These are phyloP conservation scores for Fusarium praegraminearum DNA, from an alignment of 2,329 filamentous ascomycete species.

Conservation along the genomic window DNA sequence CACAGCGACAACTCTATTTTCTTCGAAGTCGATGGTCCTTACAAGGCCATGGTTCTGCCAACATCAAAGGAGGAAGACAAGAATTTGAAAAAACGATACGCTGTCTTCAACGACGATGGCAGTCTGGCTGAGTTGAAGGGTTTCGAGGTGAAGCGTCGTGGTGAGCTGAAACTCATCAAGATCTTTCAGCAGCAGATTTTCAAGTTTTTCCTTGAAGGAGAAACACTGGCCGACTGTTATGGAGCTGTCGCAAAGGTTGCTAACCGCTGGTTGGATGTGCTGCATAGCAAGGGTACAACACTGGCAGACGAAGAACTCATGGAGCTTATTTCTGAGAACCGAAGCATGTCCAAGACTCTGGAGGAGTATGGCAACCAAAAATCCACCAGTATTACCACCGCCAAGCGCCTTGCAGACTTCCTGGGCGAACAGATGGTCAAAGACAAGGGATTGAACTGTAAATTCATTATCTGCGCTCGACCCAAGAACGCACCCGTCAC, in stretches of 20 bases:
- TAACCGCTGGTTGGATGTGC: constrained; percentile 95
- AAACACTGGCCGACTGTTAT: constrained; percentile 89
- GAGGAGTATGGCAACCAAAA: constrained; percentile 97
- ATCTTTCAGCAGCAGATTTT: constrained; percentile 99
- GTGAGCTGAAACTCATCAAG: constrained; percentile 98
- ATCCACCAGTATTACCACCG: constrained; percentile 99
- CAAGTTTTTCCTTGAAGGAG: constrained; percentile 97
- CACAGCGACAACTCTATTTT: constrained; percentile 99
- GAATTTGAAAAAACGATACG: constrained; percentile 99
- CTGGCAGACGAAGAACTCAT: constrained; percentile 97
- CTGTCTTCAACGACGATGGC: constrained; percentile 98
- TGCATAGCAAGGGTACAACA: constrained; percentile 88
- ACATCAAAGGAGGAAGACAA: constrained; percentile 99
- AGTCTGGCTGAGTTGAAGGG: constrained; percentile 95
- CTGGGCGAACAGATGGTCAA: constrained; percentile 99
- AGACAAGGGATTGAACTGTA: constrained; percentile 98
- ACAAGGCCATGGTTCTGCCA: constrained; percentile 96
- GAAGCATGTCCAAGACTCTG: constrained; percentile 96
- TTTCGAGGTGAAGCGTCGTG: constrained; percentile 96
- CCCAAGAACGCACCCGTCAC: constrained; percentile 93
- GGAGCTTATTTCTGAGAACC: constrained; percentile 99
- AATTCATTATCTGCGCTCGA: constrained; percentile 94
- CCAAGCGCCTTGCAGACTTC: constrained; percentile 93
- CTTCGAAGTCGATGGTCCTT: constrained; percentile 98
- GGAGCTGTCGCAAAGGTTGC: constrained; percentile 91